Evolutionary conservation across 345 rosid species (phyloP), one percentile per base, ranked within the genome.

Genomic region (Citrus trifoliata): DNA sequence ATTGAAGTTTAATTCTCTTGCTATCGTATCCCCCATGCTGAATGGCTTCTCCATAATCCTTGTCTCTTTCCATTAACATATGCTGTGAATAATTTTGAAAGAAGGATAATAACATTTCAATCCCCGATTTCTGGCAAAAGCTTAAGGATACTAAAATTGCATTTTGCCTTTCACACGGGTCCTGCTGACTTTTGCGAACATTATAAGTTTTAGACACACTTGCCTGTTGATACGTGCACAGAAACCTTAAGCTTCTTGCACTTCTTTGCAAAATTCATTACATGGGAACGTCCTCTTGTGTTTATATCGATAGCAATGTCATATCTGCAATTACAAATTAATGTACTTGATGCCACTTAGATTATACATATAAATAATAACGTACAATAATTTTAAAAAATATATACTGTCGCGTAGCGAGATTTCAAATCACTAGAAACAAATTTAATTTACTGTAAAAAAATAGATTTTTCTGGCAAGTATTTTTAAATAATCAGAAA

Each of bases 61-160:
- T 91, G 92, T 80, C 98, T 96, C 79, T 89, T 93, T 81, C 99
- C 99, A 83, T 94, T 96, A 59, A 91, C 97, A 77, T 96, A 96
- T 67, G 97, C 99, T 93, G 83, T 70, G 3, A 42, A 42, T 42
- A 42, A 42, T 42, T 42, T 42, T 42, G 51, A 42, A 42, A 42
- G 51, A 42, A 10, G 51, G 4, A 4, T 42, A 10, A 42, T 3
- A 42, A 12, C 51, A 42, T 42, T 42, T 42, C 0, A 42, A 14
- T 42, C 51, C 51, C 16, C 51, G 16, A 42, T 10, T 42, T 42
- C 51, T 12, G 51, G 4, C 51, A 42, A 42, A 42, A 10, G 51
- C 16, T 12, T 10, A 12, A 10, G 16, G 51, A 42, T 12, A 42
- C 10, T 2, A 40, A 40, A 40, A 40, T 40, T 40, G 1, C 46